Conservation (phyloP, 1,284 basidiomycete species). For the Polyporus tsugae region DNA sequence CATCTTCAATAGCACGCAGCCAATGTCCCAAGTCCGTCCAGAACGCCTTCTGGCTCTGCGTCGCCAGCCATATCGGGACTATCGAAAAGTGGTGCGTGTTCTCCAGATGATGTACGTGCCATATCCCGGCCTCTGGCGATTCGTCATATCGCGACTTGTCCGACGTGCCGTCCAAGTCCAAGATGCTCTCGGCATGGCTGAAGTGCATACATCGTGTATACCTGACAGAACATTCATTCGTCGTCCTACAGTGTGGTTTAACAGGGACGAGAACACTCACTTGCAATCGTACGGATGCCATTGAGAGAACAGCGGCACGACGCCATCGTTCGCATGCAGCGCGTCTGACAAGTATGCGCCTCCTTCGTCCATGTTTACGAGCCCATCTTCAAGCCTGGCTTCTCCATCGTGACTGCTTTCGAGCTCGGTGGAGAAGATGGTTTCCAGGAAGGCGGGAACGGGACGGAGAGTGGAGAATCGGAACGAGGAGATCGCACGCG, state of each 20-base stretch:
- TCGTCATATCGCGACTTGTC: slow-evolving; percentile 20
- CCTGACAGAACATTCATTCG: slow-evolving; percentile 20
- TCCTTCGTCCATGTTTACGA: slow-evolving; percentile 17
- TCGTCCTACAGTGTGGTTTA: neutral
- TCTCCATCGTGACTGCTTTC: slow-evolving; percentile 8
- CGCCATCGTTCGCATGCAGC: slow-evolving; percentile 54
- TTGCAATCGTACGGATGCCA: slow-evolving; percentile 59
- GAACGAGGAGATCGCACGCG: slow-evolving; percentile 44
- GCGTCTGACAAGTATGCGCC: slow-evolving; percentile 17
- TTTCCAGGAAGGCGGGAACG: slow-evolving; percentile 44
- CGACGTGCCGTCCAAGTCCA: slow-evolving; percentile 9
- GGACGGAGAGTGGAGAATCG: slow-evolving; percentile 49
- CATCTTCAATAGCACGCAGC: slow-evolving; percentile 37
- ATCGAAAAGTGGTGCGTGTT: slow-evolving; percentile 51
- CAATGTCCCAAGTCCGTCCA: slow-evolving; percentile 51
- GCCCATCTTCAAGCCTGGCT: slow-evolving; percentile 18
- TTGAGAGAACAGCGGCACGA: slow-evolving; percentile 61
- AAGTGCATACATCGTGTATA: slow-evolving; percentile 37
- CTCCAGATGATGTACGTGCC: slow-evolving; percentile 51
- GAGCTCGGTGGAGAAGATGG: slow-evolving; percentile 14
- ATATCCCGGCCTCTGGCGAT: slow-evolving; percentile 47
- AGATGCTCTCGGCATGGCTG: slow-evolving; percentile 20
- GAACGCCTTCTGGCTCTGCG: slow-evolving; percentile 47
- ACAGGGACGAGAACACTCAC: slow-evolving; percentile 32
- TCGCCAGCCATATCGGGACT: slow-evolving; percentile 51